Evolutionary conservation across 2,329 filamentous ascomycete species (phyloP), one percentile per base, ranked within the genome.

Genomic region (Botrytis pseudocinerea): DNA sequence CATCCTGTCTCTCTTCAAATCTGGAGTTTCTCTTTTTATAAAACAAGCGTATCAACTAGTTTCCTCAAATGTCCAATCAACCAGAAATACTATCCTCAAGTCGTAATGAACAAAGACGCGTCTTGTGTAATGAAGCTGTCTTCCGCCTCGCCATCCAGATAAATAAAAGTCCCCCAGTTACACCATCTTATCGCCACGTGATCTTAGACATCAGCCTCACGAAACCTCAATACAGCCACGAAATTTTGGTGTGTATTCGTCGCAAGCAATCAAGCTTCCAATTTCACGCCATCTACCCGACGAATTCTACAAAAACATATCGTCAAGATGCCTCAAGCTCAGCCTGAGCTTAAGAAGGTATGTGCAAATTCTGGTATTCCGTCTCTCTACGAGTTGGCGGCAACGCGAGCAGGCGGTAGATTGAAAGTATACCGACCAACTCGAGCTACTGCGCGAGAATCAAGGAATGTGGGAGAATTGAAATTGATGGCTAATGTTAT

Each of bases 271-370:
- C 66, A 32, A 62, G 71, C 69, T 73, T 70, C 62, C 48, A 42
- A 57, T 59, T 54, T 62, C 60, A 74, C 66, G 66, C 64, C 74
- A 72, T 64, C 44, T 69, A 70, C 69, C 65, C 59, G 74, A 73
- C 59, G 40, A 71, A 42, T 44, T 57, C 65, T 38, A 68, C 32
- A 60, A 72, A 57, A 77, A 74, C 38, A 66, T 73, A 74, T 73
- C 64, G 69, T 77, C 78, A 81, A 87, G 78, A 99, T 99, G 96
- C 94, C 96, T 85, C 95, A 97, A 91, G 95, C 96, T 83, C 96
- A 98, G 85, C 96, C 96, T 80, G 97, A 99, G 87, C 90, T 99
- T 76, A 99, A 98, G 86, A 99, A 98, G 91, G 96, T 97, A 85
- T 74, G 82, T 81, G 63, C 48, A 70, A 70, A 66, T 73, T 59